Percentiles rank a stretch among this genome's conserved stretches.
Evolutionary conservation across 192 early-diverging fungal genomes (phyloP).

Genomic region (Spinellus fusiger): DNA sequence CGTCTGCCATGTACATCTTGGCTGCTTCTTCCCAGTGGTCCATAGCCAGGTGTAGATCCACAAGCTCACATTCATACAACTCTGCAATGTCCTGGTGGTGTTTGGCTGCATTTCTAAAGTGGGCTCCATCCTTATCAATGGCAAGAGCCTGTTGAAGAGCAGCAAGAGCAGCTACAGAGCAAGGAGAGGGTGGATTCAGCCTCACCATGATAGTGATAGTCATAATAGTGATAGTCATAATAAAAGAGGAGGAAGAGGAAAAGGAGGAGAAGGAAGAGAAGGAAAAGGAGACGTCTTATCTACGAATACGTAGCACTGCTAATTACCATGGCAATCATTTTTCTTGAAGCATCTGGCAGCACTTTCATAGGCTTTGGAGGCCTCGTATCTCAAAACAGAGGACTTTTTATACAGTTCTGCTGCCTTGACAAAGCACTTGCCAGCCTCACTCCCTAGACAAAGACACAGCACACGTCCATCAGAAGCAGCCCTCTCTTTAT

Average conservation of each 20-base stretch:
- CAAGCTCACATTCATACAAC: conserved; percentile 79
- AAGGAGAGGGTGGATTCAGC: too few species aligned
- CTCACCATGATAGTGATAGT: too few species aligned
- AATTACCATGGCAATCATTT: conserved; percentile 58
- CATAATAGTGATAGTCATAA: too few species aligned
- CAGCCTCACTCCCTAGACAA: conserved; percentile 84
- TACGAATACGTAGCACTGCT: too few species aligned
- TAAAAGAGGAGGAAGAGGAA: too few species aligned
- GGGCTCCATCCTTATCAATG: conserved; percentile 87
- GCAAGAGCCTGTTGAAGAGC: conserved; percentile 70
- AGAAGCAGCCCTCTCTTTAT: too few species aligned
- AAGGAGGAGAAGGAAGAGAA: too few species aligned
- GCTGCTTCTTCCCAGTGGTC: conserved; percentile 85
- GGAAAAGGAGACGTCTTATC: too few species aligned
- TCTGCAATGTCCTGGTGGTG: conserved; percentile 27
- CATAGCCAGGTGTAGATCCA: conserved; percentile 52
- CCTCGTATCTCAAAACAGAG: conserved; percentile 77
- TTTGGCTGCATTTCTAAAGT: conserved; percentile 35
- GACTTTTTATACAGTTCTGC: conserved; percentile 68
- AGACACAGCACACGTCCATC: too few species aligned
- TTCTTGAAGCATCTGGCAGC: conserved; percentile 91
- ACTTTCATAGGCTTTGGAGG: conserved; percentile 71
- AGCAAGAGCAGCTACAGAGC: conserved; percentile 59
- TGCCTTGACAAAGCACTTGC: conserved; percentile 83
- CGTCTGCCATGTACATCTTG: conserved; percentile 87